These are phyloP conservation scores for Exophiala oligosperma DNA, from an alignment of 2,329 filamentous ascomycete genomes.

Conservation along the genomic window DNA sequence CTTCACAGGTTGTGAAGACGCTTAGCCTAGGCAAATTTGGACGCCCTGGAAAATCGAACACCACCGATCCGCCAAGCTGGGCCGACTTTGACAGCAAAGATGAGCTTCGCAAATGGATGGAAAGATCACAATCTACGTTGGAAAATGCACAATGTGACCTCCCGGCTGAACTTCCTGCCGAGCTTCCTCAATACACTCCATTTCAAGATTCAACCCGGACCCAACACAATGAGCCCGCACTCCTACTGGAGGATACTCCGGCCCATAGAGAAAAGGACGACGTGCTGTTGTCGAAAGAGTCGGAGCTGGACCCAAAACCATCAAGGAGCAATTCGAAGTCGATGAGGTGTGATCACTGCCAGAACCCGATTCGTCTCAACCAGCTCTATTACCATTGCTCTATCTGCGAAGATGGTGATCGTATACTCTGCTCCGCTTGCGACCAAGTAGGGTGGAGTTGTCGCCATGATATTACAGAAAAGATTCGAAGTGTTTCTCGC, in stretches of 20 bases:
- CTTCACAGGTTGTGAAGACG: conserved; percentile 23
- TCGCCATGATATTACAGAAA: conserved; percentile 26
- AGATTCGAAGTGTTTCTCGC: conserved; percentile 23
- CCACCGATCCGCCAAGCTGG: conserved; percentile 18
- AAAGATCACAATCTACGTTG: conserved; percentile 15
- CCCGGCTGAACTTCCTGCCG: conserved; percentile 25
- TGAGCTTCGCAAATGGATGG: conserved; percentile 16
- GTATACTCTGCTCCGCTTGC: conserved; percentile 27
- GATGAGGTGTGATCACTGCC: conserved; percentile 29
- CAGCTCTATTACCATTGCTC: conserved; percentile 29
- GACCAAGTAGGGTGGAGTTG: conserved; percentile 27
- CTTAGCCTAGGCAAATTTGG: conserved; percentile 17
- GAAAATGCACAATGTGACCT: conserved; percentile 6
- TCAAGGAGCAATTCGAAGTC: conserved; percentile 12
- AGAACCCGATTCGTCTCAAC: conserved; percentile 25
- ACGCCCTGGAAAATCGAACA: conserved; percentile 10
- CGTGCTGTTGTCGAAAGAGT: background rate
- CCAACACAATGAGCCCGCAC: conserved; percentile 18
- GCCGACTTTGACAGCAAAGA: conserved; percentile 25
- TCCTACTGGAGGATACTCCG: conserved; percentile 11
- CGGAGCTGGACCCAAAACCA: background rate
- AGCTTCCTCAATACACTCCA: conserved; percentile 24
- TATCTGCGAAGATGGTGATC: conserved; percentile 27
- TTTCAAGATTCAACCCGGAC: conserved; percentile 23
- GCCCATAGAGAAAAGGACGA: conserved; percentile 6